phyloP scores from a whole-genome alignment of 2,329 filamentous ascomycete species.

The Didymosphaeria variabile region DNA sequence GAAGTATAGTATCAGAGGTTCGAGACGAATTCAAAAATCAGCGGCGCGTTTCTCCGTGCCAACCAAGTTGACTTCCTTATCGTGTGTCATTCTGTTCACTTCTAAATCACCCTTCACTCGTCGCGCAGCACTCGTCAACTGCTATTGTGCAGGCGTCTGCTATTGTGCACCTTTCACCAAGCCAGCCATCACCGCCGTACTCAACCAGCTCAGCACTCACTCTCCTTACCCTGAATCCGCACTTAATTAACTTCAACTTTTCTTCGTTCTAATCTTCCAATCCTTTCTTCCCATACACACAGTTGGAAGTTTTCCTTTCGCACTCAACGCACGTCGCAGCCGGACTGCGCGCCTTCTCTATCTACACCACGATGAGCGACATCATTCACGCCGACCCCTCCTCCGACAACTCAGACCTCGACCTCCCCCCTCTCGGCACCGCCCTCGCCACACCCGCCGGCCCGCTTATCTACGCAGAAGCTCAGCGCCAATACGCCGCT shows the following conservation, averaged over 20 bases:
- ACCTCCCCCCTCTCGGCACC: constrained; percentile 14
- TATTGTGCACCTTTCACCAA: not conserved
- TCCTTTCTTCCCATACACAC: not conserved
- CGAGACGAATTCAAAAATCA: not conserved
- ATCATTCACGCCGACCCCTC: not conserved
- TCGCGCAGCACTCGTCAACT: not conserved
- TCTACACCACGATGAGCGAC: not conserved
- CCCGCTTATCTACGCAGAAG: constrained; percentile 19
- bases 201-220: not conserved
- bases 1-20: not conserved
- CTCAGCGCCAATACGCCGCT: constrained; percentile 22
- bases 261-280: not conserved
- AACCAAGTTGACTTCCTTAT: not conserved
- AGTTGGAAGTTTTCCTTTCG: not conserved
- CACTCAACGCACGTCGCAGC: not conserved
- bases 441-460: constrained; percentile 16
- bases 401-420: no score
- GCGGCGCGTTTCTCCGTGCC: not conserved
- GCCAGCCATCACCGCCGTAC: not conserved
- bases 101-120: not conserved
- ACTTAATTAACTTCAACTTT: not conserved
- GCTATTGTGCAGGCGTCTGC: not conserved
- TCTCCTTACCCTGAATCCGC: not conserved
- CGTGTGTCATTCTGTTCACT: not conserved
- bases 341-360: not conserved